Evolutionary conservation across 192 early-diverging fungal species (phyloP), one percentile per base, ranked within the genome.

Genomic region (Backusella parvicylindrica): DNA sequence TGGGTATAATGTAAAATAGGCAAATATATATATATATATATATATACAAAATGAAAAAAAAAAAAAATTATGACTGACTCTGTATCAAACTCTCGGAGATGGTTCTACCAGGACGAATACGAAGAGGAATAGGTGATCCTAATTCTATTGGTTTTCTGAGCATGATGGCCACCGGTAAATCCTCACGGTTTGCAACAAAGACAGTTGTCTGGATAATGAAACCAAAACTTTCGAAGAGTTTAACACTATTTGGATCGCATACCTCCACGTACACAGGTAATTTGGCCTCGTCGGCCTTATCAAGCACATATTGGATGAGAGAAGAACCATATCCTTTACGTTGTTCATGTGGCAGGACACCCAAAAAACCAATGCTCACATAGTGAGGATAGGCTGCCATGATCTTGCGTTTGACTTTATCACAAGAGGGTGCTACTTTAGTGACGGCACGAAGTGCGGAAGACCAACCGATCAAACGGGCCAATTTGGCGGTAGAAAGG

Each of bases 211-310:
- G 32, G 30, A 77, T 36, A 1, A 26, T 40, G 47, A 82, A 82
- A 15, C 80, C 76, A 64, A 75, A 43, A 2, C 37, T n/a, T 36
- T 82, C 70, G 68, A 82, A 78, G 26, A 82, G 78, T n/a, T 35
- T 35, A 18, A 82, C 63, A n/a, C 60, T 43, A 1, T 12, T 33
- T 6, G 33, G 38, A 47, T 64, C 68, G 12, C 38, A 72, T 3
- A 66, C 76, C 40, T 76, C 70, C 18, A 70, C 75, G n/a, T 72
- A 50, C 11, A 80, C 67, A 0, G 79, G 69, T 5, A 68, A 50
- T 1, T 80, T 70, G 3, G 79, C 16, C 2, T 18, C 43, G 36
- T 82, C 64, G 21, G 76, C 76, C 33, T 75, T 82, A 23, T 77
- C 76, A 9, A 77, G 32, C 1, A 74, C 68, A 35, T 70, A 38